Evolutionary conservation across 768 basidiomycete genomes (phyloP), one percentile per base, ranked within the genome.

Genomic region (Guyanaporus albipodus): DNA sequence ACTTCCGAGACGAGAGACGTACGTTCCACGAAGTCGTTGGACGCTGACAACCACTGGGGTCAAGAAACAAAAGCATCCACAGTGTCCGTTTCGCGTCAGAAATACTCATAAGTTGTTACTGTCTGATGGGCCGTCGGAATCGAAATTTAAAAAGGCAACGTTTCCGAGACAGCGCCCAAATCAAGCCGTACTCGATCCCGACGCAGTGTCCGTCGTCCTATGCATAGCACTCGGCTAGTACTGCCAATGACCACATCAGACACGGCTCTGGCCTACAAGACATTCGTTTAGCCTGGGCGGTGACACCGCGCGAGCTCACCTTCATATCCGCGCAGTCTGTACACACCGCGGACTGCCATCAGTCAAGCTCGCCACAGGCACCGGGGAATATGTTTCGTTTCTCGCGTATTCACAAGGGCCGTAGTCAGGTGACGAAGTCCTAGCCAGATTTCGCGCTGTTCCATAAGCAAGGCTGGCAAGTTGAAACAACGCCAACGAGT

Each of bases 281-380:
- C 34, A 35, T 17, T 10, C 41, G n/a, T 31, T 34, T 22, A 38
- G 38, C 34, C 19, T 42, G 42, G 41, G 55, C 55, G 39, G 50
- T 51, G 56, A 47, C 35, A 46, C 46, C 41, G 42, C 24, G n/a
- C 46, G 29, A 49, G 41, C 48, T 36, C 53, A 46, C 38, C 32
- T 52, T 66, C 66, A 67, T 67, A 52, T 66, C 64, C 64, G 66
- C 61, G 50, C 54, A 56, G 50, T 42, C 53, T 34, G 9, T 44
- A 38, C 51, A 36, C 10, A 50, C 61, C 61, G 62, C 64, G 59
- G 62, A 55, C 49, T 48, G 48, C 57, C 59, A 53, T 57, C 64
- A 61, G 49, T 56, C 50, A 49, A 28, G 39, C 38, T 53, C 39
- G 57, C 63, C 63, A 54, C 58, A 55, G 65, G 60, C 55, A 67